These are phyloP conservation scores for Arachis stenosperma DNA, from an alignment of 306 rosid genomes.

Conservation along the genomic window DNA sequence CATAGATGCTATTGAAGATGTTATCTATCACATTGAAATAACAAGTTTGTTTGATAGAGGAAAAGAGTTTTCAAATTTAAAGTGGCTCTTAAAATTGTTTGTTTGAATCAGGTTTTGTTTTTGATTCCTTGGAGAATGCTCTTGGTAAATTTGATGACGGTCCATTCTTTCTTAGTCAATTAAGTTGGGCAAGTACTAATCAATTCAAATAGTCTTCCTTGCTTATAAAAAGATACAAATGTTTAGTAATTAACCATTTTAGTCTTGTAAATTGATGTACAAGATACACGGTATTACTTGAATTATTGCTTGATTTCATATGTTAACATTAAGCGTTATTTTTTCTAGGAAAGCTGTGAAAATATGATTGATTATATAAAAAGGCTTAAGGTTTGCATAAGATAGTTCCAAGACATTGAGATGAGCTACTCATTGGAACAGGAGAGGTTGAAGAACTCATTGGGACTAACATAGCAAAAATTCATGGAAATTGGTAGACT, in stretches of 20 bases:
- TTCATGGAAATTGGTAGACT: constrained; percentile 71
- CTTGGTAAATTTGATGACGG: constrained; percentile 30
- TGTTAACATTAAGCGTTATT: constrained; percentile 10
- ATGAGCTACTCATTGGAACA: constrained; percentile 75
- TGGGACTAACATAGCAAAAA: constrained; percentile 69
- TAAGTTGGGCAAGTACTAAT: no score
- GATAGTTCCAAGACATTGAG: constrained; percentile 96
- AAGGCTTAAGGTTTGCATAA: constrained; percentile 87
- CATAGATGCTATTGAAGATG: constrained; percentile 87
- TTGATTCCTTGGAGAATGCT: constrained; percentile 81
- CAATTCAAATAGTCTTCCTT: no score
- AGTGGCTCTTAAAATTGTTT: constrained; percentile 1
- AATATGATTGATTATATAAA: constrained; percentile 79
- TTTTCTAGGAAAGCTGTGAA: constrained; percentile 88
- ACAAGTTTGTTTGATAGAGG: constrained; percentile 24
- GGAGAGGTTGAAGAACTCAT: constrained; percentile 66
- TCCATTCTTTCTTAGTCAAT: no score
- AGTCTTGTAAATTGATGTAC: constrained; percentile 16
- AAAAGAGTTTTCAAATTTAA: not conserved
- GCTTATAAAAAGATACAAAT: no score
- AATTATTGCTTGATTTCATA: constrained; percentile 17
- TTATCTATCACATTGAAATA: constrained; percentile 70
- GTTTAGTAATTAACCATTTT: no score
- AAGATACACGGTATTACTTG: constrained; percentile 1
- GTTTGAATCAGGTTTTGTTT: constrained; percentile 52